Percentiles rank a stretch among this genome's conserved stretches.
These are phyloP conservation scores for Eimeria sp. DNA, from an alignment of 169 alveolate genomes.

Conservation along the genomic window DNA sequence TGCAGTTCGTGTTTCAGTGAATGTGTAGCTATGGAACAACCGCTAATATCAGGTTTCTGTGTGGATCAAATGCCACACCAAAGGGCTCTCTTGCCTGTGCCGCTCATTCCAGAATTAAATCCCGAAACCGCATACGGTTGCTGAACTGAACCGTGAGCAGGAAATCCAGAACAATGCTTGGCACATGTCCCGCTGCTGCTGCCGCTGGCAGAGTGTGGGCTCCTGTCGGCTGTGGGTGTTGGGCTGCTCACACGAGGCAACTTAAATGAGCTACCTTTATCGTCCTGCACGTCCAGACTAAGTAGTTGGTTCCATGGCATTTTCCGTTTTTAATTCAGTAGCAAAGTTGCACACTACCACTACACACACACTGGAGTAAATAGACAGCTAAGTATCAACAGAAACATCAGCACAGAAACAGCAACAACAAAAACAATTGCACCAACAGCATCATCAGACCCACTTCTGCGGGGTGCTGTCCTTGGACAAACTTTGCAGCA, in stretches of 20 bases:
- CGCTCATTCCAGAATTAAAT: neutral
- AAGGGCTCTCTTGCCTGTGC: neutral
- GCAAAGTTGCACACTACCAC: too few relatives aligned
- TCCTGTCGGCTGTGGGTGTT: conserved; percentile 3
- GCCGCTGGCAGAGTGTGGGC: conserved; percentile 4
- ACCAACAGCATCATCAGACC: neutral
- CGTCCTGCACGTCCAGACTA: neutral
- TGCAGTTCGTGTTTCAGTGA: neutral
- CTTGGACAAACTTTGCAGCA: conserved; percentile 41
- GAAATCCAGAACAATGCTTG: neutral
- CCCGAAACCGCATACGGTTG: neutral
- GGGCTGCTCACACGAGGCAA: neutral
- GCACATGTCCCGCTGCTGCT: neutral
- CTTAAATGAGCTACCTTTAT: neutral
- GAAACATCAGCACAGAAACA: neutral
- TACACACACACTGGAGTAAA: neutral
- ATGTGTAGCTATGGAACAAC: neutral
- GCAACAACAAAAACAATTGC: neutral
- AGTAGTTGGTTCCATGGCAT: neutral
- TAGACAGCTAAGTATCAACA: neutral
- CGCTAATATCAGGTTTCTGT: neutral
- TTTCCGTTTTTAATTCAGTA: neutral
- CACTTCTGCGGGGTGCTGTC: conserved; percentile 61
- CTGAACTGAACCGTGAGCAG: neutral
- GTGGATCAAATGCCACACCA: neutral